A percentile compares a stretch with the other conserved stretches of the same genome.
These are phyloP conservation scores for Cladosporium sp. DNA, from an alignment of 2,329 filamentous ascomycete species.

Conservation along the genomic window DNA sequence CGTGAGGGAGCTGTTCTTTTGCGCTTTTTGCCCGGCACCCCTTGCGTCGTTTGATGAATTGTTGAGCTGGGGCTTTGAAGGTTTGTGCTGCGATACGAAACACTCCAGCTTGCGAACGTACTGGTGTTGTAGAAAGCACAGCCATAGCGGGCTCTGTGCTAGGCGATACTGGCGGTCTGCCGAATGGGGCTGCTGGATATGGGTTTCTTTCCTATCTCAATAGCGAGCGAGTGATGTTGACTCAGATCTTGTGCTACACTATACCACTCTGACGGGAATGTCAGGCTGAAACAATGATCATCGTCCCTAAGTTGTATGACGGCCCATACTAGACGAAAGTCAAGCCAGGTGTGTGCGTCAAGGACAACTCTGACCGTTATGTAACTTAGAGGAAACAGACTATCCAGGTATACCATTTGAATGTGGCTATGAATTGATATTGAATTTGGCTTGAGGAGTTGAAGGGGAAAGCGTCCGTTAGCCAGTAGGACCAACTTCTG, in stretches of 20 bases:
- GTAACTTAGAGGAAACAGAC: too few species aligned
- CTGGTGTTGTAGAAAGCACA: neutral
- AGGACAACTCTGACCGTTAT: neutral
- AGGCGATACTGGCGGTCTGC: too few species aligned
- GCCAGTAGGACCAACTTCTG: neutral
- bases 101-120: neutral
- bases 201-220: too few species aligned
- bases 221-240: too few species aligned
- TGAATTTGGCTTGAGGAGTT: neutral
- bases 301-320: neutral
- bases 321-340: neutral
- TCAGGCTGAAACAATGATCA: neutral
- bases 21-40: neutral
- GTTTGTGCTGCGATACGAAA: neutral
- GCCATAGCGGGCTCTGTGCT: too few species aligned
- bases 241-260: too few species aligned
- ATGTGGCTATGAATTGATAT: too few species aligned
- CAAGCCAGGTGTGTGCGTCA: neutral
- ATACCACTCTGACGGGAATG: neutral
- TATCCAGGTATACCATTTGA: too few species aligned
- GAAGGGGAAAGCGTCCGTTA: neutral
- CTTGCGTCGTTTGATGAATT: neutral
- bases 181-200: too few species aligned
- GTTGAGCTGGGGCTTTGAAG: neutral
- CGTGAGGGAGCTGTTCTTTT: slow-evolving; percentile 18